These are phyloP conservation scores for Cercis canadensis DNA, from an alignment of 306 rosid species.

Conservation along the genomic window DNA sequence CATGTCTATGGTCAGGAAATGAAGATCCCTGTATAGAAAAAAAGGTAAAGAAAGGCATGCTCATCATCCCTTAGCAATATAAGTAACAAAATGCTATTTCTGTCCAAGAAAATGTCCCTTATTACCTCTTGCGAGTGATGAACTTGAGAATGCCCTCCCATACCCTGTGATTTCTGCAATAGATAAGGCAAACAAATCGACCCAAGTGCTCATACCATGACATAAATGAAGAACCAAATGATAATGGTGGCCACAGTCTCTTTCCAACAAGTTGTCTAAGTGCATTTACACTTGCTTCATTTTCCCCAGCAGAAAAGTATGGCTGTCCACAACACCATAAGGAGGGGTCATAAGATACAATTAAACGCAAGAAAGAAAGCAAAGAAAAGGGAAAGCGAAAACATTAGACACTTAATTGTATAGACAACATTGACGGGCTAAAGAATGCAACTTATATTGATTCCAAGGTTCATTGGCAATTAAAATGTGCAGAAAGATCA, in stretches of 20 bases:
- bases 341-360: background rate
- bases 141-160: conserved; percentile 69
- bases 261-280: conserved; percentile 59
- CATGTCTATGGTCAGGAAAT: conserved; percentile 54
- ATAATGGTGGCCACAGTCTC: conserved; percentile 72
- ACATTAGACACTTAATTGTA: too few relatives aligned
- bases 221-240: conserved; percentile 72
- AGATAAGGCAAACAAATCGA: conserved; percentile 67
- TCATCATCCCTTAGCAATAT: background rate
- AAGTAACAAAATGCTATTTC: too few relatives aligned
- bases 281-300: conserved; percentile 54
- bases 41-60: background rate
- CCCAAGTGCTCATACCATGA: conserved; percentile 92
- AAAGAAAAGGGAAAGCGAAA: too few relatives aligned
- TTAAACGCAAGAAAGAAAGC: too few relatives aligned
- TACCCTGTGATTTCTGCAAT: conserved; percentile 75
- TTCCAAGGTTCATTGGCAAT: too few relatives aligned
- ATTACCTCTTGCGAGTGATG: conserved; percentile 60
- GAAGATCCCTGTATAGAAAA: conserved; percentile 51
- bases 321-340: conserved; percentile 59
- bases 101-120: too few relatives aligned
- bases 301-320: conserved; percentile 54
- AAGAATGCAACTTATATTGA: conserved; percentile 2
- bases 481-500: too few relatives aligned
- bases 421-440: background rate